A percentile compares a stretch with the other conserved stretches of the same genome.
phyloP scores from a whole-genome alignment of 371 early-diverging fungal genomes.

The Batrachochytrium dendrobatidis region DNA sequence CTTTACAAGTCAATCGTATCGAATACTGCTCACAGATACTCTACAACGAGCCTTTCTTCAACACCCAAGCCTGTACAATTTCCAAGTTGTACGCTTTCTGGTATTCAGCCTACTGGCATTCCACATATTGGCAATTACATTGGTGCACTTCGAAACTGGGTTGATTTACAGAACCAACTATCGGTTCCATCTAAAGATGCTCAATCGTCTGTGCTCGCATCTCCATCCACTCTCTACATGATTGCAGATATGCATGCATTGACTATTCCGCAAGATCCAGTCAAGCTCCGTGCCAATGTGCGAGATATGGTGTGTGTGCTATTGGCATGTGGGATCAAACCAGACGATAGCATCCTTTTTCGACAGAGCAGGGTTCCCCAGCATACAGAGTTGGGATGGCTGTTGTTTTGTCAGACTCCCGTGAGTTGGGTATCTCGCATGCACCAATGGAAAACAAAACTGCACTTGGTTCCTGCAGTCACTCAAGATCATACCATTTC shows the following conservation, averaged over 20 bases:
- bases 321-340: slow-evolving; percentile 83
- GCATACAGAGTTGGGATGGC: slow-evolving; percentile 83
- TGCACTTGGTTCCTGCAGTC: slow-evolving; percentile 8
- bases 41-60: too few relatives aligned
- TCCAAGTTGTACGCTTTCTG: slow-evolving; percentile 45
- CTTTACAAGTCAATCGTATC: too few relatives aligned
- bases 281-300: slow-evolving; percentile 51
- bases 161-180: slow-evolving; percentile 51
- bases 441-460: slow-evolving; percentile 87
- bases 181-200: slow-evolving; percentile 11
- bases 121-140: slow-evolving; percentile 94
- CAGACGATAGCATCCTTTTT: slow-evolving; percentile 66
- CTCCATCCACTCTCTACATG: slow-evolving; percentile 45
- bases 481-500: slow-evolving; percentile 11
- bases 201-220: background rate
- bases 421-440: slow-evolving; percentile 84
- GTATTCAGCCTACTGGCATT: slow-evolving; percentile 90
- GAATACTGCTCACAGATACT: too few relatives aligned
- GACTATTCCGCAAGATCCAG: slow-evolving; percentile 73
- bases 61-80: too few relatives aligned
- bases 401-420: slow-evolving; percentile 77
- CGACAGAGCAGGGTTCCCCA: slow-evolving; percentile 67
- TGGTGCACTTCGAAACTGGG: slow-evolving; percentile 86
- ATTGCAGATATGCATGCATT: slow-evolving; percentile 90
- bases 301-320: slow-evolving; percentile 64